phyloP scores from a whole-genome alignment of 306 rosid species.

The Neltuma alba region DNA sequence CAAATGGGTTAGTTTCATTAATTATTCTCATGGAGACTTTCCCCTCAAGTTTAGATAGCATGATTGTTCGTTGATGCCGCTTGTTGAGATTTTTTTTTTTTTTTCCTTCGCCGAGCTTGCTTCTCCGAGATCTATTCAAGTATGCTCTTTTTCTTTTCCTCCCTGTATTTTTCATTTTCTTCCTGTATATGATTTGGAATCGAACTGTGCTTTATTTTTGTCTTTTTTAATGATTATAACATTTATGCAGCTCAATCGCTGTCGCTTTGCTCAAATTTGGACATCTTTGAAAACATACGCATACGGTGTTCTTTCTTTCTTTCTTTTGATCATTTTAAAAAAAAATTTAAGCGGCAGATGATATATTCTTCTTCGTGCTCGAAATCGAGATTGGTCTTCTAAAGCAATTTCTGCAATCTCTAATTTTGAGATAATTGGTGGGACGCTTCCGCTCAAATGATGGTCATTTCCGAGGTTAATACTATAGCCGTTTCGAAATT shows the following conservation, averaged over 20 bases:
- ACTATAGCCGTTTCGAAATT: not conserved
- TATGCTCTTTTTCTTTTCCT: slow-evolving; percentile 60
- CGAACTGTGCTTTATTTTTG: slow-evolving; percentile 43
- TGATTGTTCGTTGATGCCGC: slow-evolving; percentile 53
- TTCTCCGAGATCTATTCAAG: slow-evolving; percentile 81
- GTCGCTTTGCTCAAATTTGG: slow-evolving; percentile 49
- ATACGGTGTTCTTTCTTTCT: slow-evolving; percentile 27
- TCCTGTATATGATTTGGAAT: slow-evolving; percentile 49
- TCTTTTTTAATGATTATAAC: slow-evolving; percentile 18
- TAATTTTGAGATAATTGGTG: slow-evolving; percentile 45
- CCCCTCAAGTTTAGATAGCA: slow-evolving; percentile 52
- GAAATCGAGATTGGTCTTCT: slow-evolving; percentile 39
- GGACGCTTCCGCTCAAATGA: slow-evolving; percentile 37
- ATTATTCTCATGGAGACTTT: slow-evolving; percentile 46
- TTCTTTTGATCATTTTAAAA: slow-evolving; percentile 20
- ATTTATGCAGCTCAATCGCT: not conserved
- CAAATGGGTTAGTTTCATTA: slow-evolving; percentile 41
- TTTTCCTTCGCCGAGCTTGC: slow-evolving; percentile 57
- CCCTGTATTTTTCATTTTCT: slow-evolving; percentile 19
- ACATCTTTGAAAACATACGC: slow-evolving; percentile 44
- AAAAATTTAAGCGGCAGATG: slow-evolving; percentile 16
- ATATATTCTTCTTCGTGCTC: slow-evolving; percentile 33
- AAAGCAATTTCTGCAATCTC: slow-evolving; percentile 28
- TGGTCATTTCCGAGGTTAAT: slow-evolving; percentile 37
- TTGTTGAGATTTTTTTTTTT: slow-evolving; percentile 52